phyloP scores from a whole-genome alignment of 768 basidiomycete genomes.

The Hygrocybe coccinea region DNA sequence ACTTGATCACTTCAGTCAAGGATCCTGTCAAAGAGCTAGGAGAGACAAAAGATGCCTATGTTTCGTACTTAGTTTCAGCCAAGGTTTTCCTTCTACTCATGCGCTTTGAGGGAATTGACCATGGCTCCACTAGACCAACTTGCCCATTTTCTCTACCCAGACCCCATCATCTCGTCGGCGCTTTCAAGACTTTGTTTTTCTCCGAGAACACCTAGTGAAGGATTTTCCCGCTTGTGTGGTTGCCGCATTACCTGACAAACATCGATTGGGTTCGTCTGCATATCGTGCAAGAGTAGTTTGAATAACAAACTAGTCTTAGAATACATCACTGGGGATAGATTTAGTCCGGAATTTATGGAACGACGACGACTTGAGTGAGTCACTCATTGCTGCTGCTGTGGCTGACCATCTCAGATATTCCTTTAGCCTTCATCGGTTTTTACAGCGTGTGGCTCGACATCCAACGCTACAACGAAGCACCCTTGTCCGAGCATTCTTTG shows the following conservation, averaged over 20 bases:
- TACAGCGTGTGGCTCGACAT: conserved; percentile 87
- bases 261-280: conserved; percentile 75
- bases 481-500: conserved; percentile 89
- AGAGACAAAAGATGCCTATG: conserved; percentile 95
- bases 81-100: conserved; percentile 50
- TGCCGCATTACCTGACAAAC: conserved; percentile 93
- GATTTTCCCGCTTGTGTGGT: conserved; percentile 99
- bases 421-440: conserved; percentile 81
- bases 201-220: conserved; percentile 79
- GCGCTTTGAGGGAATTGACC: conserved; percentile 2
- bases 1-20: conserved; percentile 74
- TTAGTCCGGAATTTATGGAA: conserved; percentile 97
- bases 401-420: conserved; percentile 1
- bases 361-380: conserved; percentile 80
- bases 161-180: conserved; percentile 78
- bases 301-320: conserved; percentile 43
- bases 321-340: conserved; percentile 96
- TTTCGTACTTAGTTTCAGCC: conserved; percentile 87
- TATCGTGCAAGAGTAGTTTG: not conserved
- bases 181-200: conserved; percentile 95
- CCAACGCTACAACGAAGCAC: conserved; percentile 90
- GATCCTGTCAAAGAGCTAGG: conserved; percentile 95
- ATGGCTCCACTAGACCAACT: conserved; percentile 63
- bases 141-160: conserved; percentile 75
- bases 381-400: conserved; percentile 5